Conservation (phyloP, 1,284 basidiomycete species). For the Testicularia cyperi region DNA sequence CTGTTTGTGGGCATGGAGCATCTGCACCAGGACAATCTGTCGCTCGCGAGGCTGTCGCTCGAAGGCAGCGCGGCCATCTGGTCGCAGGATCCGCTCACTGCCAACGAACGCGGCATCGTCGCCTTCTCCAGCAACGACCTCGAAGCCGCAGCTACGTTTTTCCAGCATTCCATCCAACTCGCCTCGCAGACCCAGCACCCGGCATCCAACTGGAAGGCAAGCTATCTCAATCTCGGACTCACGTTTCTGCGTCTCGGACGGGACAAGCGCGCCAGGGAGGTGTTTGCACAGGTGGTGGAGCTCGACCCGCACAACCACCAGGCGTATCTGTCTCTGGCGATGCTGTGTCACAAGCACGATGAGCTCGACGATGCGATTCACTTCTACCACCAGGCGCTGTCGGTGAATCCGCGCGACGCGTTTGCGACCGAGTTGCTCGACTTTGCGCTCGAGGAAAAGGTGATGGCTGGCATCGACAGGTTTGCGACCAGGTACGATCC, state of each 20-base stretch:
- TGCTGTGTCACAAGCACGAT: conserved; percentile 45
- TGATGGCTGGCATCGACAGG: conserved; percentile 14
- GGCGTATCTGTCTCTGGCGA: conserved; percentile 48
- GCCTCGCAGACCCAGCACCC: conserved; percentile 74
- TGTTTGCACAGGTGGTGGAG: conserved; percentile 42
- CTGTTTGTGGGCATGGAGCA: conserved; percentile 99
- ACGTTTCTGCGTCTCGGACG: conserved; percentile 17
- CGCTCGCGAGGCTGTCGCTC: conserved; percentile 82
- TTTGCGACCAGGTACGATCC: conserved; percentile 21
- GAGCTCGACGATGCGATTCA: conserved; percentile 46
- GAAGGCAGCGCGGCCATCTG: conserved; percentile 77
- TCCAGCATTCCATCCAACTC: conserved; percentile 65
- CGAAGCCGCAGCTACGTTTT: conserved; percentile 67
- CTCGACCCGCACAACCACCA: conserved; percentile 45
- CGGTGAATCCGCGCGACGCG: conserved; percentile 38
- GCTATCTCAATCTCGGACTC: conserved; percentile 67
- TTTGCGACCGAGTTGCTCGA: conserved; percentile 43
- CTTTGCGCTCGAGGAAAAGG: conserved; percentile 39
- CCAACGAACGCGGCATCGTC: conserved; percentile 91
- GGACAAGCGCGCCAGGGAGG: conserved; percentile 26
- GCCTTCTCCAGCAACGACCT: conserved; percentile 79
- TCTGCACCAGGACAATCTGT: conserved; percentile 80
- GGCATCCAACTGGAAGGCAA: conserved; percentile 78
- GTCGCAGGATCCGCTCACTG: conserved; percentile 79
- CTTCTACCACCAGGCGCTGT: conserved; percentile 48